Conservation (phyloP, 2,329 filamentous ascomycete genomes). For the Colletotrichum gloeosporioides region DNA sequence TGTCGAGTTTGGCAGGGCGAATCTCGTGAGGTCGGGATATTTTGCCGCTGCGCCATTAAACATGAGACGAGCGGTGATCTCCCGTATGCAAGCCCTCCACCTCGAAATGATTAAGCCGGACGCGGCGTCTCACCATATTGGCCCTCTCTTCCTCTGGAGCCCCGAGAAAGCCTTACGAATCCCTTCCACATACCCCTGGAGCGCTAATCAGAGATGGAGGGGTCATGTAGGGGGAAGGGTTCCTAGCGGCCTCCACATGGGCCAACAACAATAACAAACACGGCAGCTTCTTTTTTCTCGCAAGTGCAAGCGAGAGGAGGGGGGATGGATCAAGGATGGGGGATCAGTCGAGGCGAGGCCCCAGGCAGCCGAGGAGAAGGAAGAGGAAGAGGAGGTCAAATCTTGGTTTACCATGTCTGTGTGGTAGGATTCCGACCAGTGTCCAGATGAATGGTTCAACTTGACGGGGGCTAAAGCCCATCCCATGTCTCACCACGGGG, state of each 20-base stretch:
- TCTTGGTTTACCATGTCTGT: background rate
- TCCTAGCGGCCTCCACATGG: background rate
- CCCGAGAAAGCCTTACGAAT: background rate
- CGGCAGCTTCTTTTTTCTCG: background rate
- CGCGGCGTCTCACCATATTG: constrained; percentile 1
- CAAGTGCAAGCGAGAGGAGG: background rate
- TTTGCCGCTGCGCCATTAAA: constrained; percentile 8
- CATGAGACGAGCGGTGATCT: constrained; percentile 19
- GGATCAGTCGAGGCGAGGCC: background rate
- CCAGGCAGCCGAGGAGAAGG: background rate
- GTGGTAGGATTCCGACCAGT: background rate
- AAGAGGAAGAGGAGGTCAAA: background rate
- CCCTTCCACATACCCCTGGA: background rate
- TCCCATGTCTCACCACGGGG: background rate
- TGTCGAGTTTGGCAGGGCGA: background rate
- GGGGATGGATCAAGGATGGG: background rate
- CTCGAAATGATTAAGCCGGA: background rate
- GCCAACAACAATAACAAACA: background rate
- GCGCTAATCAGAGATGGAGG: background rate
- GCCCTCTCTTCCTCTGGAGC: background rate
- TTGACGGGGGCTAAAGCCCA: background rate
- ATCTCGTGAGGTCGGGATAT: background rate
- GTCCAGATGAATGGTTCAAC: background rate
- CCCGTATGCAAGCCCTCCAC: constrained; percentile 21
- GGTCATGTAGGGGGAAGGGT: background rate